Percentiles rank a stretch among this genome's conserved stretches.
Conservation (phyloP, 2,329 filamentous ascomycete species). For the Blumeriella jaapii region DNA sequence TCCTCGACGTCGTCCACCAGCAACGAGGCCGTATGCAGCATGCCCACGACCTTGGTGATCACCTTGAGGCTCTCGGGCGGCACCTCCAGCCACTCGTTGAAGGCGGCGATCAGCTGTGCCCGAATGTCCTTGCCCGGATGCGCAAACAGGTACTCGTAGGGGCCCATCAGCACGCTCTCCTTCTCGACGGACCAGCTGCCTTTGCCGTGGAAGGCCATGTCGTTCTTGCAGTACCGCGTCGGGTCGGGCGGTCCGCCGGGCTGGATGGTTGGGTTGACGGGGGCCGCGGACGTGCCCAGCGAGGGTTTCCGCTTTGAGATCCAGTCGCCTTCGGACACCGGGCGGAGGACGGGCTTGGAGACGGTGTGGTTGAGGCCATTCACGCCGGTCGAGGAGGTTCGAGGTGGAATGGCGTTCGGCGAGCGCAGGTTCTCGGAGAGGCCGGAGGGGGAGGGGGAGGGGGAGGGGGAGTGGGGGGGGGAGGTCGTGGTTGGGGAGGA, state of each 20-base stretch:
- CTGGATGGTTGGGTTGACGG: conserved; percentile 21
- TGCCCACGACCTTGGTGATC: conserved; percentile 70
- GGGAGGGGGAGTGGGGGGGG: too few relatives aligned
- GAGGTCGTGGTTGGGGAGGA: conserved; percentile 11
- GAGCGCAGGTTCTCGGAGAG: conserved; percentile 29
- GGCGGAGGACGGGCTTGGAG: conserved; percentile 33
- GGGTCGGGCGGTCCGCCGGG: conserved; percentile 15
- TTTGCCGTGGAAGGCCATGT: conserved; percentile 25
- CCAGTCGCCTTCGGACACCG: conserved; percentile 53
- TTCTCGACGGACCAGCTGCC: conserved; percentile 57
- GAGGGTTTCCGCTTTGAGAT: conserved; percentile 33
- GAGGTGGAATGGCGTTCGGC: conserved; percentile 60
- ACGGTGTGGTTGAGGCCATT: conserved; percentile 21
- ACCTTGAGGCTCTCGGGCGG: conserved; percentile 56
- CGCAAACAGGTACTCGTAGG: conserved; percentile 68
- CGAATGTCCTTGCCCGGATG: conserved; percentile 81
- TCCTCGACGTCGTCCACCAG: conserved; percentile 86
- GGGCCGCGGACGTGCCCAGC: conserved; percentile 11
- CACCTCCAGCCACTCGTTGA: conserved; percentile 71
- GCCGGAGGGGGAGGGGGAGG: too few relatives aligned
- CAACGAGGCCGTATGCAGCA: conserved; percentile 76
- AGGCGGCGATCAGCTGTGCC: conserved; percentile 65
- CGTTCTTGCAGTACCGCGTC: conserved; percentile 20
- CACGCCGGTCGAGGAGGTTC: conserved; percentile 56
- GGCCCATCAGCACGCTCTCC: conserved; percentile 65